Percentiles rank a stretch among this genome's conserved stretches.
Evolutionary conservation across 352 stramenopile genomes (phyloP).

Genomic region (Phytophthora constricta): DNA sequence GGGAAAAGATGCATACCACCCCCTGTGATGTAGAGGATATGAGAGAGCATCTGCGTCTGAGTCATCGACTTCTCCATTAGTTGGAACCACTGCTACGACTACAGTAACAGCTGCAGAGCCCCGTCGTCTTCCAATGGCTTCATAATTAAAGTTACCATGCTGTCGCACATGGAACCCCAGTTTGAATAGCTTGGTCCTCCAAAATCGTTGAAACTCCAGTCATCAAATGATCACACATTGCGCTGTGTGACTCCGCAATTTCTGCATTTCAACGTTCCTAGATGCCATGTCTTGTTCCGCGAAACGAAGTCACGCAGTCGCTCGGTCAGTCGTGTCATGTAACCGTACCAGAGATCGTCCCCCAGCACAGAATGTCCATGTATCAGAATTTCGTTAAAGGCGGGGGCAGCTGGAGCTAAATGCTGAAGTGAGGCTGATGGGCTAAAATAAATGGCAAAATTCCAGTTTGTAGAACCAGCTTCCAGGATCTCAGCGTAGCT

Average conservation of each 20-base stretch:
- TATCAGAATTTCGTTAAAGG: too few species aligned
- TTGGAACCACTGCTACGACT: too few species aligned
- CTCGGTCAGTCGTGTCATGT: too few species aligned
- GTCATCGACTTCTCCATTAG: neutral
- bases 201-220: neutral
- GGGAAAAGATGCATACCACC: constrained; percentile 13
- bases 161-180: neutral
- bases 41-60: neutral
- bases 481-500: too few species aligned
- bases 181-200: constrained; percentile 3
- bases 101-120: neutral
- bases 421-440: too few species aligned
- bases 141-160: constrained; percentile 2
- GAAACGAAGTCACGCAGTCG: too few species aligned
- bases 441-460: too few species aligned
- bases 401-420: too few species aligned
- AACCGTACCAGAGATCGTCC: too few species aligned
- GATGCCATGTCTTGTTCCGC: neutral
- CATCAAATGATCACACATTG: neutral
- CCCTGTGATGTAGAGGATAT: constrained; percentile 13
- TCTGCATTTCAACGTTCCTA: neutral
- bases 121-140: constrained; percentile 1
- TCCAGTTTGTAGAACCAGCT: too few species aligned
- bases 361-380: too few species aligned
- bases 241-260: neutral